These are phyloP conservation scores for Lactarius hatsudake DNA, from an alignment of 768 basidiomycete species.

Conservation along the genomic window DNA sequence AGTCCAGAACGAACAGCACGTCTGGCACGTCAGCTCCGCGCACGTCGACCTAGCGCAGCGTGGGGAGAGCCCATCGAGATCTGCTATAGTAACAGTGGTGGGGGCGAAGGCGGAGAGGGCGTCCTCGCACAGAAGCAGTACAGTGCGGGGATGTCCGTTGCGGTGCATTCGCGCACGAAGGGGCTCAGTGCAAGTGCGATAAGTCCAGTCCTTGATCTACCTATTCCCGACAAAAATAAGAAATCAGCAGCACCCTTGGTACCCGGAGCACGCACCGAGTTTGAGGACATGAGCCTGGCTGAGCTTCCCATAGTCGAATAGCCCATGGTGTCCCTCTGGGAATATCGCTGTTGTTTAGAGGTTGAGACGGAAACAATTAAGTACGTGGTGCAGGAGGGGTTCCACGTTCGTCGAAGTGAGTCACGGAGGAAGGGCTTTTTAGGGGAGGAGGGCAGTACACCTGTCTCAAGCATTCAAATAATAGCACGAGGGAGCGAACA, in stretches of 20 bases:
- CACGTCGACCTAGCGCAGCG: neutral
- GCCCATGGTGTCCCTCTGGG: too few relatives aligned
- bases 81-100: neutral
- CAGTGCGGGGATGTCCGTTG: constrained; percentile 26
- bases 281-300: constrained; percentile 57
- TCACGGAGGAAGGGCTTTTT: too few relatives aligned
- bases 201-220: too few relatives aligned
- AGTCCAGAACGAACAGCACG: neutral
- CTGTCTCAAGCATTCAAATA: neutral
- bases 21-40: neutral
- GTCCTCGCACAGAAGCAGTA: constrained; percentile 25
- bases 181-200: constrained; percentile 15
- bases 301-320: constrained; percentile 43
- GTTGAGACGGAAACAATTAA: too few relatives aligned
- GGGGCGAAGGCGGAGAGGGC: neutral
- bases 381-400: too few relatives aligned
- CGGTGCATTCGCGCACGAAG: constrained; percentile 22
- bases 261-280: constrained; percentile 49
- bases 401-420: too few relatives aligned
- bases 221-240: neutral
- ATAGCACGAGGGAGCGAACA: neutral
- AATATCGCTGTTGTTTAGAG: too few relatives aligned
- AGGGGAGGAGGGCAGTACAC: too few relatives aligned
- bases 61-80: constrained; percentile 22
- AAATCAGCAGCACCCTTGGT: constrained; percentile 6